A percentile compares a stretch with the other conserved stretches of the same genome.
Conservation (phyloP, 495 filamentous ascomycete species). For the Parachaetomium inaequale region DNA sequence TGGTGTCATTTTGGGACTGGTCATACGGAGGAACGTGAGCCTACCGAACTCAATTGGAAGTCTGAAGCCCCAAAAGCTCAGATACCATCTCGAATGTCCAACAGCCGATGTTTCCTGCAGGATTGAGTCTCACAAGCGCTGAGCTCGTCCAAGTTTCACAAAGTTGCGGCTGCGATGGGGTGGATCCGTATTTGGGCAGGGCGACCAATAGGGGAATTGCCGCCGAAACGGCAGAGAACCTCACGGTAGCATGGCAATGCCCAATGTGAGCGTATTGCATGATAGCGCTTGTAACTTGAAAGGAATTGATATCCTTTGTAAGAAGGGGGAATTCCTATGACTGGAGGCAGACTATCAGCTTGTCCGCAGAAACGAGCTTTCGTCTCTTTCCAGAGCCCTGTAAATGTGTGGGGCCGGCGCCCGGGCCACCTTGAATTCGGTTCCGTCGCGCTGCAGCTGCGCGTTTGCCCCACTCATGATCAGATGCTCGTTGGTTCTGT, state of each 20-base stretch:
- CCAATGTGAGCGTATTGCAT: no score
- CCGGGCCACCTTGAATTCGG: background rate
- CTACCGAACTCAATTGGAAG: background rate
- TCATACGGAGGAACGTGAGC: background rate
- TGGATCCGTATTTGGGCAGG: background rate
- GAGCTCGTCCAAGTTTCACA: background rate
- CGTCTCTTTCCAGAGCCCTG: background rate
- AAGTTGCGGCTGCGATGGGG: background rate
- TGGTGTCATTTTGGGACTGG: background rate
- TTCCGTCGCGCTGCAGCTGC: background rate
- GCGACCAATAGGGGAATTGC: slow-evolving; percentile 4
- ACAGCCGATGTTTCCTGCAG: background rate
- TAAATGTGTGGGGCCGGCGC: background rate
- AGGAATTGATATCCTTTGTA: background rate
- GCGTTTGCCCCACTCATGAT: background rate
- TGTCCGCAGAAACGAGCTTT: no score
- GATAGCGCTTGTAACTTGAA: no score
- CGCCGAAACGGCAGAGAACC: background rate
- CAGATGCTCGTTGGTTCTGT: background rate
- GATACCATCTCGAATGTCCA: background rate
- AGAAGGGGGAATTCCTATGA: no score
- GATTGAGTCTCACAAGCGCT: background rate
- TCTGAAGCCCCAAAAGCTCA: background rate
- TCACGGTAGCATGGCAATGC: background rate
- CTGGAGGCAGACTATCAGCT: background rate